Percentiles rank a stretch among this genome's conserved stretches.
Conservation (phyloP, 2,329 filamentous ascomycete genomes). For the Fonsecaea multimorphosa region DNA sequence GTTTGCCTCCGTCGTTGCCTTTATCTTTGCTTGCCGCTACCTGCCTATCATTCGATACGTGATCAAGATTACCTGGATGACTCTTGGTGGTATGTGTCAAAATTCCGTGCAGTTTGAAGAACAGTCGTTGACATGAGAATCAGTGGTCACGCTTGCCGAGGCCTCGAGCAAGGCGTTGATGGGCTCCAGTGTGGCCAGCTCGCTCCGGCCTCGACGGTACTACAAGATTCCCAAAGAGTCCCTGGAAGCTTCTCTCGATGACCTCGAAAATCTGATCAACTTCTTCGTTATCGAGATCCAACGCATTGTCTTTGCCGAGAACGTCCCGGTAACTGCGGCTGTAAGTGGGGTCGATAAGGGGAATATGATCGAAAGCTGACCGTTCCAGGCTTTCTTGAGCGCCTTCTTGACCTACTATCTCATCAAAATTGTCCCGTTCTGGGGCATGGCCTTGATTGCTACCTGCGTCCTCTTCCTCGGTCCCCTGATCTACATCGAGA, state of each 20-base stretch:
- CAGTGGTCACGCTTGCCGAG: slow-evolving; percentile 62
- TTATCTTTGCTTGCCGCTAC: slow-evolving; percentile 69
- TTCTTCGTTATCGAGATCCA: slow-evolving; percentile 73
- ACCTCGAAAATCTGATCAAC: slow-evolving; percentile 69
- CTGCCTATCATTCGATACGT: slow-evolving; percentile 66
- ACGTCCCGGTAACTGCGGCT: slow-evolving; percentile 64
- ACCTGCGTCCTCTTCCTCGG: slow-evolving; percentile 64
- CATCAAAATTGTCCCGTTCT: slow-evolving; percentile 69
- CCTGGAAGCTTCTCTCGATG: slow-evolving; percentile 65
- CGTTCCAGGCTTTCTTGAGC: slow-evolving; percentile 62
- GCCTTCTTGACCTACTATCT: slow-evolving; percentile 67
- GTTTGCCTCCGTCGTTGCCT: slow-evolving; percentile 60
- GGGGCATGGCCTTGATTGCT: slow-evolving; percentile 65
- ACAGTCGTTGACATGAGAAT: slow-evolving; percentile 22
- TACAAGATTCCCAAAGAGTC: slow-evolving; percentile 70
- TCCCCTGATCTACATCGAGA: slow-evolving; percentile 68
- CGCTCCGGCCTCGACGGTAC: slow-evolving; percentile 68
- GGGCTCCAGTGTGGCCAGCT: slow-evolving; percentile 64
- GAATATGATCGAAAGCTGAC: slow-evolving; percentile 13
- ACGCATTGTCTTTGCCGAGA: slow-evolving; percentile 70
- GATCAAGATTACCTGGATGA: slow-evolving; percentile 65
- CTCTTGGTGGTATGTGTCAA: slow-evolving; percentile 60
- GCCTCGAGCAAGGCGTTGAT: slow-evolving; percentile 62
- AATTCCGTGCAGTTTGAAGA: background rate
- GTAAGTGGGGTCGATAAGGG: slow-evolving; percentile 52